Conservation (phyloP, 306 rosid genomes). For the Dryas drummondii region DNA sequence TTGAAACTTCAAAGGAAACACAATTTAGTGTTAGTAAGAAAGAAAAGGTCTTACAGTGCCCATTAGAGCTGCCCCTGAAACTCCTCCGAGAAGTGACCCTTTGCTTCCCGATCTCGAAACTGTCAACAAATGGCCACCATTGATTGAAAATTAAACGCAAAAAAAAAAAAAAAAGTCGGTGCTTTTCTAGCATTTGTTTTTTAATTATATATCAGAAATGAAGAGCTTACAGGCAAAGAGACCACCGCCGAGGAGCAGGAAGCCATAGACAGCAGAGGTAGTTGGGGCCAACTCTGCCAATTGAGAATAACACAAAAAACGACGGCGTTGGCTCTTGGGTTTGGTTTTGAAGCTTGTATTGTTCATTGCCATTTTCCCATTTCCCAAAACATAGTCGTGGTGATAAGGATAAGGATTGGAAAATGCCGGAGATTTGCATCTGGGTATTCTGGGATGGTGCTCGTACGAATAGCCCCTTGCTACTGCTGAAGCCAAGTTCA, state of each 20-base stretch:
- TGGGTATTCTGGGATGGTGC: neutral
- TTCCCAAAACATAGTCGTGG: neutral
- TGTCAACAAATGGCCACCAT: neutral
- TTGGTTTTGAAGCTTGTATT: neutral
- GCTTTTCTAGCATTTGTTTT: neutral
- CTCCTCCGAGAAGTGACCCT: conserved; percentile 31
- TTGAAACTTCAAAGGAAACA: neutral
- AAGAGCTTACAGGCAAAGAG: conserved; percentile 22
- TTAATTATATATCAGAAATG: neutral
- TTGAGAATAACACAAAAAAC: neutral
- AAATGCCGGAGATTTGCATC: neutral
- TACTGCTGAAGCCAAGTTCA: neutral
- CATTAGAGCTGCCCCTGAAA: conserved; percentile 29
- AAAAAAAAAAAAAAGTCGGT: neutral
- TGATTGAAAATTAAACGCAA: neutral
- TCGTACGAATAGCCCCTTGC: neutral
- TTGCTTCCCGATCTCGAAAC: conserved; percentile 34
- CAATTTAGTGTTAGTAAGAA: neutral
- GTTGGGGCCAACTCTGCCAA: conserved; percentile 17
- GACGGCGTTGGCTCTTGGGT: neutral
- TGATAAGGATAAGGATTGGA: neutral
- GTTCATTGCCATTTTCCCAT: neutral
- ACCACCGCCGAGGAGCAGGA: conserved; percentile 31
- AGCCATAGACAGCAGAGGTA: conserved; percentile 24
- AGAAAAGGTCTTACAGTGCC: conserved; percentile 16